phyloP scores from a whole-genome alignment of 139 green algal species.

The Nannochloris sp. region DNA sequence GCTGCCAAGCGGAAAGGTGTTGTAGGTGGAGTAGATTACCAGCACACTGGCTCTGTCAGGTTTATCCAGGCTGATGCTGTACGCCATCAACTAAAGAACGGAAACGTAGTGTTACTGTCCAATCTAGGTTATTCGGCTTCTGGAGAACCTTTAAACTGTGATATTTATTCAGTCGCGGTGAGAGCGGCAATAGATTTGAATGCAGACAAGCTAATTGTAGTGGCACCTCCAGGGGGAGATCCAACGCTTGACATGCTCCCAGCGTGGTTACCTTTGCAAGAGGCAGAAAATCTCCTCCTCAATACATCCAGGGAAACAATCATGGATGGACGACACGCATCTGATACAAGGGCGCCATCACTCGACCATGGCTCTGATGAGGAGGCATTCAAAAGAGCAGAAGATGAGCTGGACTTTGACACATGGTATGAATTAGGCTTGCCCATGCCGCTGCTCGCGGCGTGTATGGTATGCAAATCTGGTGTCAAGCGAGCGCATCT shows the following conservation, averaged over 20 bases:
- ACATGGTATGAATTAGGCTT: constrained; percentile 19
- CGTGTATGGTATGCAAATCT: constrained; percentile 30
- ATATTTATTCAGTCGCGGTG: constrained; percentile 40
- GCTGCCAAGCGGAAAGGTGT: constrained; percentile 79
- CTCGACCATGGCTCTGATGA: background rate
- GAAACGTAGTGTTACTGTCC: constrained; percentile 80
- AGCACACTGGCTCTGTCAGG: constrained; percentile 49
- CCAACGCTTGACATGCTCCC: constrained; percentile 29
- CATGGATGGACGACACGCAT: background rate
- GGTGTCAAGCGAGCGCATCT: constrained; percentile 73
- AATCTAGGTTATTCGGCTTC: constrained; percentile 60
- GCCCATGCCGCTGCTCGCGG: constrained; percentile 29
- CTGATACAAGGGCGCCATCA: background rate
- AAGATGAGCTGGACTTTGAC: constrained; percentile 17
- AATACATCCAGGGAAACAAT: background rate
- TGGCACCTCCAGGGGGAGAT: constrained; percentile 42
- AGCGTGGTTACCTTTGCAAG: constrained; percentile 64
- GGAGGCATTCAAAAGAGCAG: background rate
- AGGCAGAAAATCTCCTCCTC: constrained; percentile 55
- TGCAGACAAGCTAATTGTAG: constrained; percentile 90
- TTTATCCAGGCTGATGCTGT: constrained; percentile 70
- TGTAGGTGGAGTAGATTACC: constrained; percentile 85
- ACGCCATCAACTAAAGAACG: constrained; percentile 59
- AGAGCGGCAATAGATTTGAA: constrained; percentile 46
- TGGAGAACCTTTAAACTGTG: constrained; percentile 89